A percentile compares a stretch with the other conserved stretches of the same genome.
Conservation (phyloP, 495 filamentous ascomycete species). For the Penicillium desertorum region DNA sequence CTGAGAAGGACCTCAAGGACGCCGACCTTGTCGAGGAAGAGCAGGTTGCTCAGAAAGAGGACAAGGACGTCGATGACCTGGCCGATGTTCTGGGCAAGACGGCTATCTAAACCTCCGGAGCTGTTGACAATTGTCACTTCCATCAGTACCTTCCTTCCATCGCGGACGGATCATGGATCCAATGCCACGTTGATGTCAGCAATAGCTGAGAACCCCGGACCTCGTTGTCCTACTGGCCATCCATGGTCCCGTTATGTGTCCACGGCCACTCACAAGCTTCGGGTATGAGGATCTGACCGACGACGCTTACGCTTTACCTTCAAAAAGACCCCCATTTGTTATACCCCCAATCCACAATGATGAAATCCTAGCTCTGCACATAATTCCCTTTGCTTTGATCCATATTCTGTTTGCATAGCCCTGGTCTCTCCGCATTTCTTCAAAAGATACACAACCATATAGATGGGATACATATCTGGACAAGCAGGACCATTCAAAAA, state of each 20-base stretch:
- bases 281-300: constrained; percentile 22
- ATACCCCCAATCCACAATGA: constrained; percentile 33
- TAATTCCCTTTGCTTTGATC: constrained; percentile 25
- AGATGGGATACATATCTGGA: constrained; percentile 22
- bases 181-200: neutral
- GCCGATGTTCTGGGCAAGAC: constrained; percentile 74
- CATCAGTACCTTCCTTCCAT: neutral
- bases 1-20: constrained; percentile 60
- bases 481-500: neutral
- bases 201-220: neutral
- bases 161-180: constrained; percentile 5
- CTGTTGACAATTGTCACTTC: constrained; percentile 8
- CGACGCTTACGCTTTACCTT: constrained; percentile 22
- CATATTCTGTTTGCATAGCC: constrained; percentile 29
- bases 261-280: neutral
- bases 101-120: constrained; percentile 25
- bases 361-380: constrained; percentile 26
- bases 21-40: constrained; percentile 72
- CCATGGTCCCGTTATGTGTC: constrained; percentile 1
- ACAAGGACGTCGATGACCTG: constrained; percentile 77
- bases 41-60: constrained; percentile 68
- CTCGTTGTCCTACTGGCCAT: neutral
- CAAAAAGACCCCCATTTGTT: constrained; percentile 20
- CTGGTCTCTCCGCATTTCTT: constrained; percentile 13
- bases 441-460: constrained; percentile 24